These are phyloP conservation scores for Litsea cubeba DNA, from an alignment of 164 flowering plant species.

Conservation along the genomic window DNA sequence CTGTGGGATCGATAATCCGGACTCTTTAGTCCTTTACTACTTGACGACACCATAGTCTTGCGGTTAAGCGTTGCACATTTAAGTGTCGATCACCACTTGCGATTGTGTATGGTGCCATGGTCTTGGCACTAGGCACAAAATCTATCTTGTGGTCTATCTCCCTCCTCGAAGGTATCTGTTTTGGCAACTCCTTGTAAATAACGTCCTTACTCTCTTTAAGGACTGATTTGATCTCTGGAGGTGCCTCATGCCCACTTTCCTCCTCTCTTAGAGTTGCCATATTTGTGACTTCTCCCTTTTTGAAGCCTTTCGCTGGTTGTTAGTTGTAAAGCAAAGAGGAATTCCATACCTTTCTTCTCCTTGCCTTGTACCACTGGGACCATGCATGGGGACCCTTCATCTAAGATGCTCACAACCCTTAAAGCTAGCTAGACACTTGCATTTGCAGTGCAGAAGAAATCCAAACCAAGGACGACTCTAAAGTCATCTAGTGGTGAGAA, in stretches of 20 bases:
- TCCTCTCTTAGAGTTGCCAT: background rate
- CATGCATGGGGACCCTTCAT: background rate
- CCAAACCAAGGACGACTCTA: background rate
- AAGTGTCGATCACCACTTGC: no score
- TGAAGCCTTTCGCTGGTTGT: background rate
- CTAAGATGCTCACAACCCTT: background rate
- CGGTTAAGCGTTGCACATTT: no score
- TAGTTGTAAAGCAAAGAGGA: background rate
- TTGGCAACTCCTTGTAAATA: background rate
- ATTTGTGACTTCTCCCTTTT: background rate
- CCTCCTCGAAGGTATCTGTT: background rate
- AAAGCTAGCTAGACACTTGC: background rate
- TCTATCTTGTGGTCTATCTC: background rate
- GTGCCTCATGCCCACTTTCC: no score
- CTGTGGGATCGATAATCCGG: no score
- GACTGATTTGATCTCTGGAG: background rate
- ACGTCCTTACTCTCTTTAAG: background rate
- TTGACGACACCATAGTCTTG: no score
- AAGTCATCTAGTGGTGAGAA: background rate
- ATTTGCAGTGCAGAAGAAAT: background rate
- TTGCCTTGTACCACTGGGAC: background rate
- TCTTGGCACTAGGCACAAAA: background rate
- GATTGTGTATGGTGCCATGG: background rate
- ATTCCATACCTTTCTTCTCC: background rate
- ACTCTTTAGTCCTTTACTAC: no score